Base-by-base conservation (phyloP, 805 yeast species). In the Candida ovalis region DNA sequence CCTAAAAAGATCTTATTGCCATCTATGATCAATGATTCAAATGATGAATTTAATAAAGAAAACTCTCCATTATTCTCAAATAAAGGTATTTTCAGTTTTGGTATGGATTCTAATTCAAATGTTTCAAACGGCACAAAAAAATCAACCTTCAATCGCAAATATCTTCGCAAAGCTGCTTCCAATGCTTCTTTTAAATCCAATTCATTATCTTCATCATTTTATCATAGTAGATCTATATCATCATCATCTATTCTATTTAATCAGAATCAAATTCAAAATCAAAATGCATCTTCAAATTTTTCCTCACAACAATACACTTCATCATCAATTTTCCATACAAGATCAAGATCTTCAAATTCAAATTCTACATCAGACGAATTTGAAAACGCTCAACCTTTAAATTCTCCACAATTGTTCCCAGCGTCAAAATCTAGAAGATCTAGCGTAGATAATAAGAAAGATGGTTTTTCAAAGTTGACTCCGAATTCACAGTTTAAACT, bases 1-100 rank as follows among this genome's bases (percentile, higher is more conserved):
- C 61, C 62, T 9, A 53, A 56, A 50, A 56, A 58, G 45, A 51
- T 55, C 7, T 39, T 59, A 39, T 47, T 54, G 1, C 58, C 58
- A 27, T 52, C 57, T 45, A 55, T 59, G 55, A 54, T 57, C 47
- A 47, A 42, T 7, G 58, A 52, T 6, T 32, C 33, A 2, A 45
- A 45, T 9, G 49, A 49, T 8, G 46, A 51, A 1, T 18, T 15
- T 32, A 46, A 56, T 40, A 57, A 54, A 37, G 57, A 54, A 38
- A 52, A 32, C 18, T 21, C 13, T 2, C 19, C 46, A 9, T 13
- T 12, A 15, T n/a, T 23, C 5, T 13, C 36, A 37, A 28, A 21
- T 13, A 28, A 38, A 10, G 33, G 28, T 6, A 36, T 50, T 13
- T 42, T 47, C 13, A 23, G 35, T 12, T 18, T 39, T 15, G 39